These are phyloP conservation scores for Geotrichum reessii DNA, from an alignment of 1,139 yeast species.

Conservation along the genomic window DNA sequence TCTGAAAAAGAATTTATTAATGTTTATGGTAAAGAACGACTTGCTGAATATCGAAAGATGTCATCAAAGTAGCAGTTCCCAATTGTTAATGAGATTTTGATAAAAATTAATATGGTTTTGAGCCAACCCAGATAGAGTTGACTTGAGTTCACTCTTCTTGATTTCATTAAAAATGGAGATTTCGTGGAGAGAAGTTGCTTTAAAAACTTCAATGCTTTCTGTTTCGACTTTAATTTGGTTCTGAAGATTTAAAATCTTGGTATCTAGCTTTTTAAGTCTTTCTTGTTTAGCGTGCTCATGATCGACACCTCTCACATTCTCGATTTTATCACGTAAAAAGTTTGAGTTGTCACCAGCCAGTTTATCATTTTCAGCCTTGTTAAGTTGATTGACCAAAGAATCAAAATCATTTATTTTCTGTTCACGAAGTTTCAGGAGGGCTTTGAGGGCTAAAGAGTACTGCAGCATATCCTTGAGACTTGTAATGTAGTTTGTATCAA, in stretches of 20 bases:
- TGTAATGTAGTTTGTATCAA: conserved; percentile 78
- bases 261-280: conserved; percentile 46
- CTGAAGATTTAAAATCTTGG: conserved; percentile 54
- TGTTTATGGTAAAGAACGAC: conserved; percentile 46
- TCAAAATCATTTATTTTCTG: conserved; percentile 88
- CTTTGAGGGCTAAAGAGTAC: conserved; percentile 70
- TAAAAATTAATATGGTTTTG: conserved; percentile 74
- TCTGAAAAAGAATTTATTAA: conserved; percentile 42
- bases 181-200: conserved; percentile 59
- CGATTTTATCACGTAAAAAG: conserved; percentile 50
- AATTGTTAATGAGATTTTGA: conserved; percentile 29
- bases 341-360: conserved; percentile 55
- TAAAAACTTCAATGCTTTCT: conserved; percentile 64
- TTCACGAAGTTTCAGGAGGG: conserved; percentile 75
- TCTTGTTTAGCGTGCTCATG: conserved; percentile 53
- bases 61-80: conserved; percentile 10
- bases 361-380: conserved; percentile 64
- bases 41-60: conserved; percentile 17
- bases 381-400: conserved; percentile 71
- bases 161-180: conserved; percentile 77
- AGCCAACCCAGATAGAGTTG: conserved; percentile 63
- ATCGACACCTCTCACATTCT: conserved; percentile 55
- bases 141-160: conserved; percentile 70
- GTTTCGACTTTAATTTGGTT: conserved; percentile 60
- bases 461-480: conserved; percentile 82